Percentiles rank a stretch among this genome's conserved stretches.
phyloP scores from a whole-genome alignment of 2,329 filamentous ascomycete genomes.

The Ceratocystis huliohia region DNA sequence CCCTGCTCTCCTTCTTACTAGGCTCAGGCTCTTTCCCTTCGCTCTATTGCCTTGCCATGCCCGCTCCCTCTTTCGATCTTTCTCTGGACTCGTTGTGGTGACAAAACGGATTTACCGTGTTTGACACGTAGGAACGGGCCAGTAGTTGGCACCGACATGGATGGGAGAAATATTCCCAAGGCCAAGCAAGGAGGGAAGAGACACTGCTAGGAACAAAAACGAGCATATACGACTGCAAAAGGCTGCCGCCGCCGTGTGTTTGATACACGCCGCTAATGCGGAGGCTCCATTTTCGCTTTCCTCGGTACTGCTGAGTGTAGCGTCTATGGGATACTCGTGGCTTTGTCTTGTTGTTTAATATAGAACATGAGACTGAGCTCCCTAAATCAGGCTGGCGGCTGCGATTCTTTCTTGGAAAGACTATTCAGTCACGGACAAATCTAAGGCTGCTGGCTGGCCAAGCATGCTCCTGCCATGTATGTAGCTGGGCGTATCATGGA shows the following conservation, averaged over 20 bases:
- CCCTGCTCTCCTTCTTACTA: too few species aligned
- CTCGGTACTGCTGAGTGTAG: too few species aligned
- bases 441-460: background rate
- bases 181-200: background rate
- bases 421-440: background rate
- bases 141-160: background rate
- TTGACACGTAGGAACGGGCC: slow-evolving; percentile 1
- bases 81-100: background rate
- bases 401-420: background rate
- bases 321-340: too few species aligned
- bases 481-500: background rate
- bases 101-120: slow-evolving; percentile 3
- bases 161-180: background rate
- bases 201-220: background rate
- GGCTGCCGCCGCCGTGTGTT: too few species aligned
- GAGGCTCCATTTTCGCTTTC: too few species aligned
- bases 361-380: background rate
- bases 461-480: background rate
- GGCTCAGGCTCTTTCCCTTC: background rate
- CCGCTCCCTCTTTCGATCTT: background rate
- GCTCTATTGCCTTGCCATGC: background rate
- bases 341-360: too few species aligned
- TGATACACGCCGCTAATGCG: too few species aligned
- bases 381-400: background rate
- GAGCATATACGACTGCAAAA: background rate